These are phyloP conservation scores for Stephania yunnanensis DNA, from an alignment of 164 flowering plant genomes.

Conservation along the genomic window DNA sequence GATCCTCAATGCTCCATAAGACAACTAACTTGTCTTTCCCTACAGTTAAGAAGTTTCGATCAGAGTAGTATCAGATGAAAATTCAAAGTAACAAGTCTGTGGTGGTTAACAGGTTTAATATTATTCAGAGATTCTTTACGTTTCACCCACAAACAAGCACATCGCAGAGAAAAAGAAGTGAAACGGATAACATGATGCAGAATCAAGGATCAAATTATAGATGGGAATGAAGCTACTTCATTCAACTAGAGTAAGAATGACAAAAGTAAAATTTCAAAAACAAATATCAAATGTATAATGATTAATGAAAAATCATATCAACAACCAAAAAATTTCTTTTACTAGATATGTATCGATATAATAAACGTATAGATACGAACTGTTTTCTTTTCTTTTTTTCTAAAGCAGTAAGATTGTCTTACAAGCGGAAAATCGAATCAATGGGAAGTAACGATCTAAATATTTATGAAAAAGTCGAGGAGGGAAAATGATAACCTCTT, in stretches of 20 bases:
- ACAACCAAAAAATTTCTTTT: background rate
- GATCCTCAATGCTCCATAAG: slow-evolving; percentile 95
- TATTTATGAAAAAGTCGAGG: background rate
- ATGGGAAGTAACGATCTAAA: background rate
- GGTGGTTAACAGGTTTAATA: background rate
- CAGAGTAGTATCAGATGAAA: background rate
- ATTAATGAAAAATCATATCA: too few species aligned
- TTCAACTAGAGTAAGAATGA: background rate
- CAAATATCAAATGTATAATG: too few species aligned
- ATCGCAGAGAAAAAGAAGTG: background rate
- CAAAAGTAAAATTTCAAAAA: background rate
- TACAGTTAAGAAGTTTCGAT: slow-evolving; percentile 21
- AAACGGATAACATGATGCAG: background rate
- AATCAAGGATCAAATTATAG: background rate
- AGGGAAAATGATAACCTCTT: background rate
- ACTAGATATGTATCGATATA: too few species aligned
- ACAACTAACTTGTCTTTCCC: slow-evolving; percentile 96
- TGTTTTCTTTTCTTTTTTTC: background rate
- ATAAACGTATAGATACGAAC: background rate
- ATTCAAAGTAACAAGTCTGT: background rate
- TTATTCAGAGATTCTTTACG: background rate
- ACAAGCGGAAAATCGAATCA: background rate
- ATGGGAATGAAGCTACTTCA: background rate
- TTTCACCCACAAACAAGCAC: background rate
- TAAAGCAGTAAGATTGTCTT: background rate